Evolutionary conservation across 495 filamentous ascomycete genomes (phyloP).

Genomic region (Podospora anserina): DNA sequence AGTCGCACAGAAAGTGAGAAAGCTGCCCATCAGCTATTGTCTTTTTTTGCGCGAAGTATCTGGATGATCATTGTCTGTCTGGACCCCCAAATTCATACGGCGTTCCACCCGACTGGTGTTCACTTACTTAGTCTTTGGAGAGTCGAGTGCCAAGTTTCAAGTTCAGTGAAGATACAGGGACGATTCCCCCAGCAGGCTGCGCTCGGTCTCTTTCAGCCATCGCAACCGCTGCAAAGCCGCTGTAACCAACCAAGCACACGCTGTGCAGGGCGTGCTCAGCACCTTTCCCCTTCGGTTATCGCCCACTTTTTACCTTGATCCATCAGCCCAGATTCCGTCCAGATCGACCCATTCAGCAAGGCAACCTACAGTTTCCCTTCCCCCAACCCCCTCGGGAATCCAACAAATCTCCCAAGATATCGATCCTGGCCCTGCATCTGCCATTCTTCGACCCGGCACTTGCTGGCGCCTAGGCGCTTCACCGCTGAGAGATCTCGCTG

Average conservation of each 20-base stretch:
- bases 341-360: constrained; percentile 34
- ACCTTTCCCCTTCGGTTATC: constrained; percentile 23
- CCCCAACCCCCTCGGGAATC: constrained; percentile 22
- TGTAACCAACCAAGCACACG: constrained; percentile 9
- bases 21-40: not conserved
- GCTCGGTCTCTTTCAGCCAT: not conserved
- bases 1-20: not conserved
- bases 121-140: no score
- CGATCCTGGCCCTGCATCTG: constrained; percentile 24
- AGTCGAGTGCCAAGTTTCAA: not conserved
- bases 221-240: not conserved
- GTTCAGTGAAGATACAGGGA: not conserved
- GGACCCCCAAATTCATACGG: not conserved
- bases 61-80: not conserved
- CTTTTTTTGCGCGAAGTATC: not conserved
- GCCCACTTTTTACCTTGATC: constrained; percentile 23
- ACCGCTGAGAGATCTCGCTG: constrained; percentile 9
- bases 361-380: constrained; percentile 20
- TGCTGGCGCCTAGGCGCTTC: constrained; percentile 19
- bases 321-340: constrained; percentile 36
- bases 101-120: not conserved
- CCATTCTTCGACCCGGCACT: constrained; percentile 21
- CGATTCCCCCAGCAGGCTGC: not conserved
- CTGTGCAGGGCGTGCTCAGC: constrained; percentile 14
- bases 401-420: constrained; percentile 19